Conservation (phyloP, 768 basidiomycete species). For the Lactifluus subvellereus region DNA sequence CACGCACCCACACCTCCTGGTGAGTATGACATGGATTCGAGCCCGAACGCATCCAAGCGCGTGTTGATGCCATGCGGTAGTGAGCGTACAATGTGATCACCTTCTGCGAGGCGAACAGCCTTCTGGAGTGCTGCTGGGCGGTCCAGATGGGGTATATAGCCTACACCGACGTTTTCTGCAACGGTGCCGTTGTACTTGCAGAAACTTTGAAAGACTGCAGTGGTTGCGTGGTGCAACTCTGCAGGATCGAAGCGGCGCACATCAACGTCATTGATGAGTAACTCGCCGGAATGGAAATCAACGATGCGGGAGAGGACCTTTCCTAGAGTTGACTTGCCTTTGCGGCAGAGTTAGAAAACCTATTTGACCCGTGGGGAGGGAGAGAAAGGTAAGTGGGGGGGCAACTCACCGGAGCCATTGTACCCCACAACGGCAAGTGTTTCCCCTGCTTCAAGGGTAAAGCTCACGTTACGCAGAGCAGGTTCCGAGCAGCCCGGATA, state of each 20-base stretch:
- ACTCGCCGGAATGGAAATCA: conserved; percentile 65
- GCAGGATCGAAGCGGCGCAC: conserved; percentile 57
- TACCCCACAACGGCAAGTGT: conserved; percentile 81
- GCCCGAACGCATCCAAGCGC: conserved; percentile 58
- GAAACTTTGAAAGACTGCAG: conserved; percentile 85
- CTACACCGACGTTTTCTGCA: conserved; percentile 82
- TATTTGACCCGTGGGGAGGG: background rate
- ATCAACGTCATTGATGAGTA: conserved; percentile 66
- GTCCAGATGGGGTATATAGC: conserved; percentile 58
- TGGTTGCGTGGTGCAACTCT: conserved; percentile 68
- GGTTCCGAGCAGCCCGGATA: conserved; percentile 72
- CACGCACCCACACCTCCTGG: conserved; percentile 34
- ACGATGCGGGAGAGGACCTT: conserved; percentile 73
- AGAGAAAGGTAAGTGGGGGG: background rate
- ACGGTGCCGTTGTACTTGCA: conserved; percentile 73
- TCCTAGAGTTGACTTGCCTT: conserved; percentile 85
- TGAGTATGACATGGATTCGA: conserved; percentile 39
- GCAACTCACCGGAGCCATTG: conserved; percentile 67
- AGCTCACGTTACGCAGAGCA: conserved; percentile 62
- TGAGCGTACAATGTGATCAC: conserved; percentile 55
- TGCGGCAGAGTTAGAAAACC: background rate
- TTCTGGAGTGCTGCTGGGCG: conserved; percentile 50
- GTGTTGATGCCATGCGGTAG: conserved; percentile 71
- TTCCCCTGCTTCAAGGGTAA: conserved; percentile 69
- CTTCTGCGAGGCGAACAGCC: conserved; percentile 70